Base-by-base conservation (phyloP, 371 early-diverging fungal genomes). In the Fennellomyces sp. region DNA sequence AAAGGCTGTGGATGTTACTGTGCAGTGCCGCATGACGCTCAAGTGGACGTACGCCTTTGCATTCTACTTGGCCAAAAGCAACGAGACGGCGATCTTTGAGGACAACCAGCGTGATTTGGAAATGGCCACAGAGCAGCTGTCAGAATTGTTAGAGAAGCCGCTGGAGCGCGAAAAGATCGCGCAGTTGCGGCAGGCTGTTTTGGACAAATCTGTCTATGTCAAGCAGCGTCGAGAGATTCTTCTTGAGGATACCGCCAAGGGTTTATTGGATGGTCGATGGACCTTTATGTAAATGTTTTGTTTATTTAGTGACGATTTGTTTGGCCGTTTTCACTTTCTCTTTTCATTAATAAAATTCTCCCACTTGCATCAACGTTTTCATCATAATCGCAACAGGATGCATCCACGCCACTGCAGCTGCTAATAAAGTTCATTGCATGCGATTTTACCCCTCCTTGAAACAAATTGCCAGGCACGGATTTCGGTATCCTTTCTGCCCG, bases 21-120 rank as follows among this genome's bases (percentile, higher is more conserved):
- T 92, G 12, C 76, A 88, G 56, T 90, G 95, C 62, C 91, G 99
- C 59, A 89, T 82, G 71, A 95, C 94, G 0, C 85, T 98, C 30
- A 95, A 94, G 66, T 98, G 97, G 97, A 95, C 97, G 0, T 98
- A 97, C 73, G 93, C 91, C 17, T 92, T 98, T 72, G 97, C 97
- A 2, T 98, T 91, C 75, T 98, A 96, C 68, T 83, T 98, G 66
- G 70, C 64, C n/a, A 83, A 83, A 56, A 82, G 88, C 65, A 97
- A 97, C 76, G 74, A 87, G 67, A 96, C 96, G 1, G 89, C 82
- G n/a, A 68, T 98, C 26, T 97, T 97, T 74, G 97, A 97, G 63
- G 93, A 95, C 70, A 98, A 98, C 76, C 98, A 98, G 77, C 80
- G 92, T 5, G 97, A 97, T 66, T 72, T 98, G 29, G 97, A 97